A percentile compares a stretch with the other conserved stretches of the same genome.
phyloP scores from a whole-genome alignment of 2,329 filamentous ascomycete species.

The Arthrobotrys megalospora region DNA sequence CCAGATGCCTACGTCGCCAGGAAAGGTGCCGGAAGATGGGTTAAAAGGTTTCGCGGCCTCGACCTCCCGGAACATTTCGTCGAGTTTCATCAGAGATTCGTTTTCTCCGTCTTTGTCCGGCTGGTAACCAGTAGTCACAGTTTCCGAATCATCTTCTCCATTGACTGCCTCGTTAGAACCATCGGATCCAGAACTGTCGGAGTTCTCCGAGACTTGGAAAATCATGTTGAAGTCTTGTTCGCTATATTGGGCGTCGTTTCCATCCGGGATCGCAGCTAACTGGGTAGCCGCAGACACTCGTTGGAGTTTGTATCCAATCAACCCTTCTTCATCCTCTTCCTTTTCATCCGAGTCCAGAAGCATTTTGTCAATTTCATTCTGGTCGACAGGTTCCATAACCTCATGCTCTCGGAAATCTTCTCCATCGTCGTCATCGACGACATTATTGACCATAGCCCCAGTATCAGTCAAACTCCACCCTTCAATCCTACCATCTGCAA shows the following conservation, averaged over 20 bases:
- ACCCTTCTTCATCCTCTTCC: not conserved
- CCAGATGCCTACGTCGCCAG: not conserved
- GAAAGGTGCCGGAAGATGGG: not conserved
- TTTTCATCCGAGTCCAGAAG: not conserved
- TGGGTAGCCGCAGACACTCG: not conserved
- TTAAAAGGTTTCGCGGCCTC: slow-evolving; percentile 1
- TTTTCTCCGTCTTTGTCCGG: not conserved
- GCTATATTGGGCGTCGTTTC: too few relatives aligned
- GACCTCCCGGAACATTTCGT: slow-evolving; percentile 1
- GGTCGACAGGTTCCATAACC: slow-evolving; percentile 20
- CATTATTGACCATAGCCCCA: slow-evolving; percentile 18
- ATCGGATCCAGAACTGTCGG: slow-evolving; percentile 15
- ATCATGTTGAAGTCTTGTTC: not conserved
- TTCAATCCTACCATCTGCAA: slow-evolving; percentile 14
- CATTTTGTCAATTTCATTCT: slow-evolving; percentile 1
- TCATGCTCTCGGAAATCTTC: slow-evolving; percentile 23
- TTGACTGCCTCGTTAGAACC: slow-evolving; percentile 8
- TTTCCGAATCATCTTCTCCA: not conserved
- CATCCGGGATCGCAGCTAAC: not conserved
- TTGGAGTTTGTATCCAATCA: slow-evolving; percentile 39
- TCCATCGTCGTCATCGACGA: not conserved
- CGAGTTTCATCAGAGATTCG: not conserved
- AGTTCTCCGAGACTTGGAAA: not conserved
- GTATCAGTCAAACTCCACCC: slow-evolving; percentile 39
- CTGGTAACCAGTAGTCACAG: not conserved